Evolutionary conservation across 192 early-diverging fungal genomes (phyloP).

Genomic region (Coemansia sp.): DNA sequence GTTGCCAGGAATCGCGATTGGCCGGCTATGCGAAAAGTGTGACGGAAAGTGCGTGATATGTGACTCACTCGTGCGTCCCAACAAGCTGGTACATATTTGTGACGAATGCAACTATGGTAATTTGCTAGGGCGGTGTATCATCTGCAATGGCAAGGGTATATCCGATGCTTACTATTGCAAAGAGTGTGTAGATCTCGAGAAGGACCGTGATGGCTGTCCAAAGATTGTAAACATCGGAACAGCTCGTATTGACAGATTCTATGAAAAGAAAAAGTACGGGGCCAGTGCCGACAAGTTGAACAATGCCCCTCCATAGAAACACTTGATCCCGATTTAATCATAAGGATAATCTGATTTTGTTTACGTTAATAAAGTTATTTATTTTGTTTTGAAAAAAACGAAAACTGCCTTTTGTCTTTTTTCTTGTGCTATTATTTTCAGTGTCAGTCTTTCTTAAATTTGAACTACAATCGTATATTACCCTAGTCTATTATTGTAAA

Average conservation of each 20-base stretch:
- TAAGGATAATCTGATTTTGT: not conserved
- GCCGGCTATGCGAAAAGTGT: constrained; percentile 51
- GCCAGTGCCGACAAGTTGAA: not conserved
- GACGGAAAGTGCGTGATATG: constrained; percentile 97
- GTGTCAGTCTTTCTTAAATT: not conserved
- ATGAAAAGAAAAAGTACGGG: constrained; percentile 91
- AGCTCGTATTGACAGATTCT: constrained; percentile 87
- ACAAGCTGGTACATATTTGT: constrained; percentile 87
- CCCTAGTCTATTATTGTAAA: not conserved
- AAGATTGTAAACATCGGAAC: constrained; percentile 97
- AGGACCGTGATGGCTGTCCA: constrained; percentile 96
- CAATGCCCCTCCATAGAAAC: too few species aligned
- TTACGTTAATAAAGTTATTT: constrained; percentile 2
- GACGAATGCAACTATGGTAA: constrained; percentile 97
- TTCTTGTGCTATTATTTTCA: not conserved
- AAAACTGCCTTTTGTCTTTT: not conserved
- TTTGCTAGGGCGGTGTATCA: constrained; percentile 84
- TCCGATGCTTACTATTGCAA: constrained; percentile 95
- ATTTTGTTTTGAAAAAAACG: not conserved
- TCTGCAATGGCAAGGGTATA: constrained; percentile 85
- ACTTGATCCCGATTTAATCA: too few species aligned
- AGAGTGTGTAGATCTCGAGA: constrained; percentile 85
- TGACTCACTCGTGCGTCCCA: constrained; percentile 90
- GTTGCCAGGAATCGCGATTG: constrained; percentile 78
- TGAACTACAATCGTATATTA: not conserved